These are phyloP conservation scores for Stenocarpella maydis DNA, from an alignment of 2,329 filamentous ascomycete species.

Conservation along the genomic window DNA sequence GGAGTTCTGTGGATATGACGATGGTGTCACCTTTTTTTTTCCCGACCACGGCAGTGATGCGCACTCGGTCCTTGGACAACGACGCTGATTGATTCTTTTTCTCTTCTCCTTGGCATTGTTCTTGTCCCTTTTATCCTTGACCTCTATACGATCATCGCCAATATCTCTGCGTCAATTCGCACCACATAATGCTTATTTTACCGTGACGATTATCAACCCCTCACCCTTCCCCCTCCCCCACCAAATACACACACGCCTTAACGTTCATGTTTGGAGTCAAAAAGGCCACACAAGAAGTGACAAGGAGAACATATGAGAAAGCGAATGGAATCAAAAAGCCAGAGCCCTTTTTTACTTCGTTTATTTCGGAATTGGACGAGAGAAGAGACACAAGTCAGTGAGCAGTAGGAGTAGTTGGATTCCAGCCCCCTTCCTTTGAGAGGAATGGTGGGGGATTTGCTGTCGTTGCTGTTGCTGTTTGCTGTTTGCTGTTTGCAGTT, in stretches of 20 bases:
- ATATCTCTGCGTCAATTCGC: neutral
- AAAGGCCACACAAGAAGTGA: neutral
- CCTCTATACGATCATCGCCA: constrained; percentile 9
- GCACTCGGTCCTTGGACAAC: constrained; percentile 16
- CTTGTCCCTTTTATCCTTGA: neutral
- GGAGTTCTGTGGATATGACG: constrained; percentile 31
- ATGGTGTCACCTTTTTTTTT: neutral
- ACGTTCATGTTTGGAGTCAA: constrained; percentile 3
- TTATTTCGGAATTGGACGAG: constrained; percentile 1
- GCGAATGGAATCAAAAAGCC: constrained; percentile 9
- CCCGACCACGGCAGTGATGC: constrained; percentile 24
- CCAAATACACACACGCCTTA: constrained; percentile 2
- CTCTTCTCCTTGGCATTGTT: neutral
- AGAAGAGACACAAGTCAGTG: neutral
- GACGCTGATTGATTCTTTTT: constrained; percentile 1
- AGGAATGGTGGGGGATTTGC: constrained; percentile 24
- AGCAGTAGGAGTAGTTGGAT: neutral
- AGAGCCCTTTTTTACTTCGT: neutral
- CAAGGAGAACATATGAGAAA: neutral
- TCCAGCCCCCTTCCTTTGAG: neutral
- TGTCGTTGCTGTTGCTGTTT: constrained; percentile 28
- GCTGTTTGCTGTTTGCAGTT: constrained; percentile 32
- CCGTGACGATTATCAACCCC: constrained; percentile 2
- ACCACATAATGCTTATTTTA: constrained; percentile 25
- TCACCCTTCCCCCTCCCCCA: neutral